phyloP scores from a whole-genome alignment of 176 grass and related monocot genomes.

The Eragrostis curvula region DNA sequence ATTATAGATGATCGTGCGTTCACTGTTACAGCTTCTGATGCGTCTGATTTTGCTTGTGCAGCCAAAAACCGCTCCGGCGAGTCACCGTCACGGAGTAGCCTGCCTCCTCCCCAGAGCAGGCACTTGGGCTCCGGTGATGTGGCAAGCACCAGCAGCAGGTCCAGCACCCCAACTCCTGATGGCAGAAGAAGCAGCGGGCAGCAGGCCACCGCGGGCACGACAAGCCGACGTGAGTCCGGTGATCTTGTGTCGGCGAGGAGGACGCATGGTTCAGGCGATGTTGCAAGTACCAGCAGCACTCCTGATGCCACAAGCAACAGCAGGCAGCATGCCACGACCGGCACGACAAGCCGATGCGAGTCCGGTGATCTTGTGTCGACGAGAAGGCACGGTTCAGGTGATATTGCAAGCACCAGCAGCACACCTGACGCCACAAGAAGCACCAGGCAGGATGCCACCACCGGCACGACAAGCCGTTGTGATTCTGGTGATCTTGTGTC shows the following conservation, averaged over 20 bases:
- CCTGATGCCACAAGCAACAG: neutral
- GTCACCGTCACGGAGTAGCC: neutral
- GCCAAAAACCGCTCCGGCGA: conserved; percentile 43
- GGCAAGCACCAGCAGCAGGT: neutral
- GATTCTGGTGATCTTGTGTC: neutral
- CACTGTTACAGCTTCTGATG: conserved; percentile 32
- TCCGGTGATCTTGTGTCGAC: conserved; percentile 3
- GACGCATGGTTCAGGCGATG: neutral
- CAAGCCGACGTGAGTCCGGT: conserved; percentile 11
- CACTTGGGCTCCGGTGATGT: neutral
- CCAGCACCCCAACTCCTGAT: conserved; percentile 12
- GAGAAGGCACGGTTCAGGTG: neutral
- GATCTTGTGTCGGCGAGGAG: neutral
- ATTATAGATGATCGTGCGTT: neutral
- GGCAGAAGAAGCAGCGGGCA: neutral
- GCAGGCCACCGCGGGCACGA: neutral
- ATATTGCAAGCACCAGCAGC: conserved; percentile 9
- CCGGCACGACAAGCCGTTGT: neutral
- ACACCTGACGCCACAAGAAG: neutral
- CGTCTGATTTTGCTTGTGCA: conserved; percentile 25
- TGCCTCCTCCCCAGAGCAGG: conserved; percentile 25
- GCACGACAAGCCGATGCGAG: neutral
- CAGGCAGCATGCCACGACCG: neutral
- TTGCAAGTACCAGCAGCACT: neutral
- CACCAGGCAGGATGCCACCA: neutral